Base-by-base conservation (phyloP, 2,329 filamentous ascomycete genomes). In the Aspergillus thermomutatus region DNA sequence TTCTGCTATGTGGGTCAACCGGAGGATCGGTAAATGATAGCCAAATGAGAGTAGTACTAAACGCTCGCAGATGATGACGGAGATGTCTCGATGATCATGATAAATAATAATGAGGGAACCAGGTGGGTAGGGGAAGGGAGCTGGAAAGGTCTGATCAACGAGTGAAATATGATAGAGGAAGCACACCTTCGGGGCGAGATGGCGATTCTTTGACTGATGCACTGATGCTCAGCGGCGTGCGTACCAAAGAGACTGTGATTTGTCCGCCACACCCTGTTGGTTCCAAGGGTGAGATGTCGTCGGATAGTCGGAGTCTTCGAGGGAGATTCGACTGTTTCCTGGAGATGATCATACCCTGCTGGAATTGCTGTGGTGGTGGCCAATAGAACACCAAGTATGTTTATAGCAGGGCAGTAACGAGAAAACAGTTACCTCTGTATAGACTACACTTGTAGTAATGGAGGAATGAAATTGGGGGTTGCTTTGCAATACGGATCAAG, bases 21-120 rank as follows among this genome's bases (percentile, higher is more conserved):
- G 40, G 53, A 47, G 61, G 25, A 45, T 53, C 49, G 52, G 55
- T 57, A 64, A 60, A 50, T 49, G 52, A 57, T 37, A 37, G n/a
- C n/a, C n/a, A n/a, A n/a, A n/a, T n/a, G n/a, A n/a, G n/a, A n/a
- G n/a, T n/a, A n/a, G n/a, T n/a, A n/a, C n/a, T n/a, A 37, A 7
- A 37, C 31, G 14, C 14, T 37, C 14, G 14, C 14, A n/a, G 9
- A 46, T 26, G 11, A 23, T 17, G 8, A 11, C 21, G 10, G 43
- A 7, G 43, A 23, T 11, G 21, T 11, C 11, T 46, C 11, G 4
- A 46, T 26, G 19, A 23, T 14, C 8, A 46, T 26, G 23, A 25
- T 3, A 14, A 14, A 23, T 14, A 6, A 23, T 9, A 23, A 23
- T 23, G 21, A 46, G 8, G 11, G 21, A 11, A 14, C 5, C 19